These are phyloP conservation scores for Colletotrichum sp. DNA, from an alignment of 2,329 filamentous ascomycete genomes.

Conservation along the genomic window DNA sequence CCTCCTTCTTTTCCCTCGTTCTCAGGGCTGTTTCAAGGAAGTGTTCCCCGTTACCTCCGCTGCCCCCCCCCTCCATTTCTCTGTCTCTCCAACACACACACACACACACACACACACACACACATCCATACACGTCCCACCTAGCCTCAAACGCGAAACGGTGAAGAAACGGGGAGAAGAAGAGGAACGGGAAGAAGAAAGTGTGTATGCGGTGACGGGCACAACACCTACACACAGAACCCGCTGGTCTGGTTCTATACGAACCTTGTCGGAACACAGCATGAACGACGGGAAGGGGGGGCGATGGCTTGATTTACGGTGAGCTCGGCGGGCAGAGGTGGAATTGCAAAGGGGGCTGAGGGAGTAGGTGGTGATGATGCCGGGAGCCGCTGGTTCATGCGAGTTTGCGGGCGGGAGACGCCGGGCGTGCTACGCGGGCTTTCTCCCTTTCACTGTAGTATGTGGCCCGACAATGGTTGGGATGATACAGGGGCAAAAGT, in stretches of 20 bases:
- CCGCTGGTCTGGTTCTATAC: constrained; percentile 12
- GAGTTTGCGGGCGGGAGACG: not conserved
- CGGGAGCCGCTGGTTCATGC: constrained; percentile 1
- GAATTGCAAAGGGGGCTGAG: not conserved
- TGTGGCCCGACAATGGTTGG: not conserved
- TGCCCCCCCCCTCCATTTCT: not conserved
- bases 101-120: not conserved
- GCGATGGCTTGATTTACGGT: not conserved
- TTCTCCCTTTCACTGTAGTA: not conserved
- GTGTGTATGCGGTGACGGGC: not conserved
- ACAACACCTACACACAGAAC: not conserved
- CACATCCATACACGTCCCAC: not conserved
- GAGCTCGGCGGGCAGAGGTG: not conserved
- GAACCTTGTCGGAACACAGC: constrained; percentile 18
- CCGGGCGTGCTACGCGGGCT: not conserved
- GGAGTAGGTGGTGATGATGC: not conserved
- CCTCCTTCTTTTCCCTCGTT: not conserved
- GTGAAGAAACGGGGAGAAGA: not conserved
- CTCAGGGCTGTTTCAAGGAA: not conserved
- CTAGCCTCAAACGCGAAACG: not conserved
- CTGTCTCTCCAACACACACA: not conserved
- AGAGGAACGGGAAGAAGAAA: not conserved
- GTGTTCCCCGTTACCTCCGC: not conserved
- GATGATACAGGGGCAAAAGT: not conserved
- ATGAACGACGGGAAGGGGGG: constrained; percentile 9